Evolutionary conservation across 805 yeast genomes (phyloP).

Genomic region (Schwanniomyces polymorphus): DNA sequence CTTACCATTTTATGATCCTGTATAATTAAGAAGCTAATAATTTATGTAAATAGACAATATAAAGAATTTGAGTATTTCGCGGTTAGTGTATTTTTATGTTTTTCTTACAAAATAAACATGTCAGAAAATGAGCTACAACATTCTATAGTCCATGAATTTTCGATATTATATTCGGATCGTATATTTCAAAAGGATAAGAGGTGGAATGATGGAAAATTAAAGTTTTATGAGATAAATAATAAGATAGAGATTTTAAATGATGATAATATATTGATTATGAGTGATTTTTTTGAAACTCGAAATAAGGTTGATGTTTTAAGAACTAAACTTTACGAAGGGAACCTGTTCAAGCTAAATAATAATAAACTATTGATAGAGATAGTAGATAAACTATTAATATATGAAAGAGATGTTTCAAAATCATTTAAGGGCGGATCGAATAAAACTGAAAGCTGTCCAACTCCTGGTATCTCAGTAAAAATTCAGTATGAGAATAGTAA

Average conservation of each 20-base stretch:
- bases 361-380: slow-evolving; percentile 29
- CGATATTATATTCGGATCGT: slow-evolving; percentile 47
- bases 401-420: slow-evolving; percentile 37
- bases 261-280: slow-evolving; percentile 28
- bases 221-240: slow-evolving; percentile 47
- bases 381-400: slow-evolving; percentile 26
- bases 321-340: slow-evolving; percentile 16
- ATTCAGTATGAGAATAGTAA: not conserved
- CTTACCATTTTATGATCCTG: slow-evolving; percentile 58
- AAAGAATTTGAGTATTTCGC: not conserved
- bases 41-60: slow-evolving; percentile 1
- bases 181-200: slow-evolving; percentile 45
- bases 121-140: slow-evolving; percentile 15
- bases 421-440: slow-evolving; percentile 8
- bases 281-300: slow-evolving; percentile 31
- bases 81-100: not conserved
- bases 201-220: slow-evolving; percentile 54
- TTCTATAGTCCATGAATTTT: slow-evolving; percentile 47
- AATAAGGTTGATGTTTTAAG: slow-evolving; percentile 14
- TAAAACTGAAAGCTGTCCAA: not conserved
- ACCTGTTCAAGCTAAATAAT: slow-evolving; percentile 24
- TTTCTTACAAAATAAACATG: not conserved
- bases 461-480: not conserved
- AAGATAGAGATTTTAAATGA: slow-evolving; percentile 45
- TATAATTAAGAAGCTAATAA: slow-evolving; percentile 2